These are phyloP conservation scores for Paspalum vaginatum DNA, from an alignment of 176 grass and related monocot genomes.

Conservation along the genomic window DNA sequence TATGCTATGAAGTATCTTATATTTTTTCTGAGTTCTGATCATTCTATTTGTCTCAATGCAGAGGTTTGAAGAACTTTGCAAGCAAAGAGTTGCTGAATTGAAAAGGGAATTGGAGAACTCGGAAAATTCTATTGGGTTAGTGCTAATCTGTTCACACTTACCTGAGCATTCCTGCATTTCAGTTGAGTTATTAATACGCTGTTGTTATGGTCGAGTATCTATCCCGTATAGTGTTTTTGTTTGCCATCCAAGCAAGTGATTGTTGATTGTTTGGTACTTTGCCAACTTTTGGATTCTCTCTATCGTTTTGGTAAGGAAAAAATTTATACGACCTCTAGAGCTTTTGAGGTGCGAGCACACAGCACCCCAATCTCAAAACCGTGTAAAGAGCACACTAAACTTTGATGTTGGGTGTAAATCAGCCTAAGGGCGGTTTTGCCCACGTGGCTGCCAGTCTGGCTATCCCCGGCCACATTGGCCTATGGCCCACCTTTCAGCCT, in stretches of 20 bases:
- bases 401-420: too few relatives aligned
- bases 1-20: background rate
- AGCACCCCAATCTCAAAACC: too few relatives aligned
- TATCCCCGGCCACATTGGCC: too few relatives aligned
- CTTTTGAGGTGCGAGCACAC: too few relatives aligned
- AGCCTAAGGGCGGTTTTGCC: too few relatives aligned
- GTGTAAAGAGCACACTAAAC: too few relatives aligned
- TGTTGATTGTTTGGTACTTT: slow-evolving; percentile 26
- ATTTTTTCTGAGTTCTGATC: background rate
- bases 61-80: slow-evolving; percentile 82
- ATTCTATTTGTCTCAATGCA: slow-evolving; percentile 47
- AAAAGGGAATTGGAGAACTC: slow-evolving; percentile 78
- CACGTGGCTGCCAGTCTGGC: too few relatives aligned
- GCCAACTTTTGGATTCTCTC: slow-evolving; percentile 2
- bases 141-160: slow-evolving; percentile 15
- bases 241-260: slow-evolving; percentile 24
- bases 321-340: too few relatives aligned
- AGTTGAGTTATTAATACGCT: slow-evolving; percentile 21
- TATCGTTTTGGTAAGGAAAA: too few relatives aligned
- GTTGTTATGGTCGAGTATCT: background rate
- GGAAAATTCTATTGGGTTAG: slow-evolving; percentile 83
- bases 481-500: too few relatives aligned
- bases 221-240: background rate
- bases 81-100: slow-evolving; percentile 78
- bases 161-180: slow-evolving; percentile 8